phyloP scores from a whole-genome alignment of 2,329 filamentous ascomycete genomes.

The Cladobotryum mycophilum region DNA sequence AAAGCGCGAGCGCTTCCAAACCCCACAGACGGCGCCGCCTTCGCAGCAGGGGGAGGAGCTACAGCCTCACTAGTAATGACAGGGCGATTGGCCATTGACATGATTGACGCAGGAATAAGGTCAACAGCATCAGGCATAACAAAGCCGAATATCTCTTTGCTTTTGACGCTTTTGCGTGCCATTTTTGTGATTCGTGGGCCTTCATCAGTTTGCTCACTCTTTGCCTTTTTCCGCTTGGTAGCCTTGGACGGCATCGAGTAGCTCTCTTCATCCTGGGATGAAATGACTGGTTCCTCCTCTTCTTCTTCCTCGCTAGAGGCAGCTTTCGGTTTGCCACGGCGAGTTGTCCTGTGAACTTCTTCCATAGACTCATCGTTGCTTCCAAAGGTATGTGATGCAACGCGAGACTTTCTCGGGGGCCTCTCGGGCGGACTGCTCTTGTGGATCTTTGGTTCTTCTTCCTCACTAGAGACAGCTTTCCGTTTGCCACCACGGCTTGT shows the following conservation, averaged over 20 bases:
- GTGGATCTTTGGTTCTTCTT: background rate
- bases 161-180: conserved; percentile 37
- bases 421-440: background rate
- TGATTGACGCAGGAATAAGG: conserved; percentile 11
- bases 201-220: conserved; percentile 2
- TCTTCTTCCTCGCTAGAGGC: background rate
- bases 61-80: background rate
- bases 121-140: conserved; percentile 16
- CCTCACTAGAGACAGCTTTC: background rate
- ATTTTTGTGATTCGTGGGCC: conserved; percentile 35
- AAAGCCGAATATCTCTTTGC: conserved; percentile 42
- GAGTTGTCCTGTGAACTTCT: too few species aligned
- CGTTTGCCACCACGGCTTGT: background rate
- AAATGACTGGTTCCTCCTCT: background rate
- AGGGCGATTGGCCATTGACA: too few species aligned
- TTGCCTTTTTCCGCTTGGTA: background rate
- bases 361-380: too few species aligned
- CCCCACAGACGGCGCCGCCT: background rate
- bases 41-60: background rate
- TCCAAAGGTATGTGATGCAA: too few species aligned
- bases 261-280: background rate
- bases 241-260: background rate
- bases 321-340: background rate
- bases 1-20: too few species aligned
- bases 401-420: too few species aligned